Evolutionary conservation across 2,329 filamentous ascomycete genomes (phyloP), one percentile per base, ranked within the genome.

Genomic region (Dactylella cylindrospora): DNA sequence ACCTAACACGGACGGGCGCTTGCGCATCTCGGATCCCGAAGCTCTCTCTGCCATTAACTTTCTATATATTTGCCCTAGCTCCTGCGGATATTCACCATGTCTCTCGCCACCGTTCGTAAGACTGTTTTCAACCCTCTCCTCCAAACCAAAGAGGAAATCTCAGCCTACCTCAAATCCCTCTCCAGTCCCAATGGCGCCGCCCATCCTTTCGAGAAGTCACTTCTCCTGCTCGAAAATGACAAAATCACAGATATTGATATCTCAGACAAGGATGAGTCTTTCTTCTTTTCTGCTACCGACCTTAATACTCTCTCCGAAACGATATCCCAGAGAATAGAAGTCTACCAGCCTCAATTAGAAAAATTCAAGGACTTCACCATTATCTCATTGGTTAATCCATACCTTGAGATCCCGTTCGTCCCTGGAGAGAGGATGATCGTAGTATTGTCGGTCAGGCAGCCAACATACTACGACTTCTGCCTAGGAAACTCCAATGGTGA

Each of bases 391-490:
- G 65, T 50, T 62, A 68, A 65, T 43, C 64, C 29, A 51, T 68
- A 62, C 31, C 65, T 31, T 52, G 66, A 15, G 66, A 57, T 19
- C 65, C 68, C 54, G 25, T 66, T 67, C 25, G 50, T 57, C 9
- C 36, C 49, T 12, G 60, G 51, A 1, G 39, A 68, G 33, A 67
- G 65, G 15, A 45, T 64, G 5, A 66, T 70, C 28, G 52, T 70
- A 22, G 68, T 65, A 3, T 53, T 70, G 13, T 69, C 68, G 1
- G 64, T 66, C 22, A 40, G 65, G 17, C 31, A 47, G 2, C 68
- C 68, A 6, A 69, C 66, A n/a, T 70, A 67, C 40, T 70, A 68
- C 22, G 68, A 70, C 44, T 66, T 70, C 29, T 70, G 68, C 45
- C 36, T 69, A 3, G 68, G 67, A 39, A 66, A 68, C 36, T 39